These are phyloP conservation scores for Wolfiporia cocos DNA, from an alignment of 1,284 basidiomycete species.

Conservation along the genomic window DNA sequence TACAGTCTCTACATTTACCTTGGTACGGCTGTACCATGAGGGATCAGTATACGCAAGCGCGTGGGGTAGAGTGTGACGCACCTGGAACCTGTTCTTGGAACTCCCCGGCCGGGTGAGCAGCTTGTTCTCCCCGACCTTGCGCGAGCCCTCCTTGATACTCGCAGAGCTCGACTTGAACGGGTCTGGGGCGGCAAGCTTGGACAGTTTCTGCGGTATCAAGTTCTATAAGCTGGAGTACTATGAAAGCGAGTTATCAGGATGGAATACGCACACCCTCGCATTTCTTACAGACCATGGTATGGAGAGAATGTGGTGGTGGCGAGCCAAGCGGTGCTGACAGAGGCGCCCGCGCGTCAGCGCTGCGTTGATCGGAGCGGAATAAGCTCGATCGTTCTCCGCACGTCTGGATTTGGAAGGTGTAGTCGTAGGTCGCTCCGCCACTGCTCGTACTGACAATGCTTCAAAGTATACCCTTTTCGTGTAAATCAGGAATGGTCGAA, in stretches of 20 bases:
- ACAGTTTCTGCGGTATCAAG: constrained; percentile 55
- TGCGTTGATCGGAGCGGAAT: neutral
- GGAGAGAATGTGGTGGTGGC: constrained; percentile 6
- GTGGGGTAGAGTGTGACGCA: constrained; percentile 26
- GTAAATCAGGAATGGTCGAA: no score
- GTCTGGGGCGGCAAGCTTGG: constrained; percentile 76
- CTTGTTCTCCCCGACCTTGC: constrained; percentile 77
- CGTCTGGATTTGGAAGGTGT: neutral
- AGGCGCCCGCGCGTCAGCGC: neutral
- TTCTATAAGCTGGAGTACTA: neutral
- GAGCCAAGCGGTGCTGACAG: neutral
- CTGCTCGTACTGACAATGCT: no score
- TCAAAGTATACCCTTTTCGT: no score
- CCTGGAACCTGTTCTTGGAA: constrained; percentile 71
- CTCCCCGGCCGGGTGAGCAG: constrained; percentile 52
- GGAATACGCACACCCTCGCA: constrained; percentile 54
- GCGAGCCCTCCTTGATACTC: constrained; percentile 70
- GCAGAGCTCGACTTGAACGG: constrained; percentile 67
- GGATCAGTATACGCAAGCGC: constrained; percentile 9
- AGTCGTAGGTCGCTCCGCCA: no score
- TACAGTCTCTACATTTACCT: constrained; percentile 79
- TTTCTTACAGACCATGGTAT: constrained; percentile 68
- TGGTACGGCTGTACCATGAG: constrained; percentile 60
- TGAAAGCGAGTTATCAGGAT: neutral
- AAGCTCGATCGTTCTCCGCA: neutral